Base-by-base conservation (phyloP, 106 monocot species). In the Gastrodia elata region DNA sequence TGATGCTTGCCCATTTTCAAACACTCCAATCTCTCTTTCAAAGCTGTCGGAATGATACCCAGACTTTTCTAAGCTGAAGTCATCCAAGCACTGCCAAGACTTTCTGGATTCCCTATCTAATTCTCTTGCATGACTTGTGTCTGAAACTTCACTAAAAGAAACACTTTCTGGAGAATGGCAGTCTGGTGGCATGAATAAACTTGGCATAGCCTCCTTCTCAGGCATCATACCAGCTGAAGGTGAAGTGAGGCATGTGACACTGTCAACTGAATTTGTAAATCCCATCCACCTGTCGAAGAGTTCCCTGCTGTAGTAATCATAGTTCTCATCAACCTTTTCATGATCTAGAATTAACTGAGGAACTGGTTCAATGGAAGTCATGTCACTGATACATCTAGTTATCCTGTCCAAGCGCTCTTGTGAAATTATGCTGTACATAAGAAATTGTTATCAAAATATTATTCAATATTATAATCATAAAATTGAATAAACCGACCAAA, bases 361-460 rank as follows among this genome's bases (percentile, higher is more conserved):
- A 41, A 83, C 33, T 44, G 84, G 39, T 41, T 90, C 87, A 39
- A 73, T 72, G n/a, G 90, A 74, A 46, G 73, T 76, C 70, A 97
- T 88, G 77, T 92, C 90, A 78, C 76, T 88, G 58, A 88, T 84
- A 83, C 82, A 92, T 37, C 93, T 90, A 74, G 86, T 93, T 70
- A 97, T 90, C 80, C 97, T 84, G 42, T 97, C 90, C 77, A 97
- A 78, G 38, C 97, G 85, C 79, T 97, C 92, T 77, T 97, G 92
- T 32, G 97, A 82, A 83, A 93, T 80, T 70, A 97, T 82, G 82
- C 97, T 97, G 89, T 65, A 68, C 20, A 75, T 25, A 42, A 57
- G 69, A 68, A 76, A 49, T 7, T 38, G 20, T 59, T 48, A 72
- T 75, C 61, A 11, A 80, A 46, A 75, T 69, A 22, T 57, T 2